These are phyloP conservation scores for Cordia subcordata DNA, from an alignment of 257 asterid species.

Conservation along the genomic window DNA sequence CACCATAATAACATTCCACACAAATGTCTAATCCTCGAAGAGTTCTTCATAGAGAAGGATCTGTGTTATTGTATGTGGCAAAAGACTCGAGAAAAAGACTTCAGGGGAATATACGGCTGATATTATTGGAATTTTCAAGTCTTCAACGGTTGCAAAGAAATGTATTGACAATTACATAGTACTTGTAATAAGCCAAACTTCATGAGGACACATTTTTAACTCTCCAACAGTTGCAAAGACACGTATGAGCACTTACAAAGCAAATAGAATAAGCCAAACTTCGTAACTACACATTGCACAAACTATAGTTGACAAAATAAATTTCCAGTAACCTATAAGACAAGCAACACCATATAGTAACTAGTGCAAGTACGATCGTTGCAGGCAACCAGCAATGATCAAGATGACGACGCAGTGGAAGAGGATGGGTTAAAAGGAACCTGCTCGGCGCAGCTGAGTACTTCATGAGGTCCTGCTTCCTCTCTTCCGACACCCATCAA, in stretches of 20 bases:
- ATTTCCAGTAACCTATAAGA: neutral
- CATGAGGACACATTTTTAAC: neutral
- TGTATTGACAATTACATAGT: neutral
- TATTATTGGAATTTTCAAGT: too few species aligned
- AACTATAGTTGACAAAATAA: neutral
- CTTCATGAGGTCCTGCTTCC: constrained; percentile 68
- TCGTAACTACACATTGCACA: neutral
- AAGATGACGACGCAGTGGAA: constrained; percentile 40
- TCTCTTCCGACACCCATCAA: constrained; percentile 77
- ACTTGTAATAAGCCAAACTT: neutral
- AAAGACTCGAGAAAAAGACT: too few species aligned
- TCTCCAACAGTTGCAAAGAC: neutral
- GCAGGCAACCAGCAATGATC: neutral
- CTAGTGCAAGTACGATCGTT: too few species aligned
- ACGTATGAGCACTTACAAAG: neutral
- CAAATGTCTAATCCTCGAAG: too few species aligned
- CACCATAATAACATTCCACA: too few species aligned
- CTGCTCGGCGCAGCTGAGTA: constrained; percentile 71
- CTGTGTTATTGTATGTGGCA: too few species aligned
- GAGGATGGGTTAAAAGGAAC: constrained; percentile 47
- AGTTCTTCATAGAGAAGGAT: too few species aligned
- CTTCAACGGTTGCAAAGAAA: neutral
- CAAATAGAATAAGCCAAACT: neutral
- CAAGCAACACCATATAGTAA: too few species aligned
- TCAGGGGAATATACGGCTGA: too few species aligned